Base-by-base conservation (phyloP, 805 yeast genomes). In the Wickerhamiella nectarea region DNA sequence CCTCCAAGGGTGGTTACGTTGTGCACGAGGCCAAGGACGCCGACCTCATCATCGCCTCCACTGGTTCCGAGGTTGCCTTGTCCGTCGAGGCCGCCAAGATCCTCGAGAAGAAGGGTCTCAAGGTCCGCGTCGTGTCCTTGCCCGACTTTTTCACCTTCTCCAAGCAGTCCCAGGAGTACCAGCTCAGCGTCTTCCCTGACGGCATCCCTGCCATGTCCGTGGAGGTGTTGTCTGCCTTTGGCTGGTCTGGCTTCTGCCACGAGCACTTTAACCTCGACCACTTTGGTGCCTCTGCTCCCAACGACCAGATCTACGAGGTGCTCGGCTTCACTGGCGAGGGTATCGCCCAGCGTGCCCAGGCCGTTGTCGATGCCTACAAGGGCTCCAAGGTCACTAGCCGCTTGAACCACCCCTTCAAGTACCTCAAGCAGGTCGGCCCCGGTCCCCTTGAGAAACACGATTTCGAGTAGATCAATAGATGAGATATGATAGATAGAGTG, bases 251-350 rank as follows among this genome's bases (percentile, higher is more conserved):
- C 67, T 91, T 86, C 72, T 76, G 96, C 48, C 98, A 91, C 70
- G 93, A 82, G 72, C 94, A 86, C 66, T 84, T 89, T 59, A 95
- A 96, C 68, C 72, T 91, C 61, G 77, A 85, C 76, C 77, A 84
- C 70, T 91, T 91, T 63, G 98, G 98, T 75, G 91, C 87, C 50
- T 86, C 96, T 48, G 98, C 94, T 64, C 81, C 83, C 64, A 91
- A 80, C 61, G 66, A 68, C 47, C 84, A 81, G 51, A 74, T 89
- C 50, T 91, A 78, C 79, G 75, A 83, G 67, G 69, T 60, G 70
- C 83, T 89, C 56, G 95, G 75, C 54, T 91, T 91, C 73, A 86
- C 94, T 45, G 80, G 89, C 50, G 95, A 84, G 64, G 95, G 94
- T 54, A 71, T 91, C 64, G 89, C 93, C 57, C 70, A 75, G 58